These are phyloP conservation scores for Aspergillus sp. DNA, from an alignment of 2,329 filamentous ascomycete genomes.

Conservation along the genomic window DNA sequence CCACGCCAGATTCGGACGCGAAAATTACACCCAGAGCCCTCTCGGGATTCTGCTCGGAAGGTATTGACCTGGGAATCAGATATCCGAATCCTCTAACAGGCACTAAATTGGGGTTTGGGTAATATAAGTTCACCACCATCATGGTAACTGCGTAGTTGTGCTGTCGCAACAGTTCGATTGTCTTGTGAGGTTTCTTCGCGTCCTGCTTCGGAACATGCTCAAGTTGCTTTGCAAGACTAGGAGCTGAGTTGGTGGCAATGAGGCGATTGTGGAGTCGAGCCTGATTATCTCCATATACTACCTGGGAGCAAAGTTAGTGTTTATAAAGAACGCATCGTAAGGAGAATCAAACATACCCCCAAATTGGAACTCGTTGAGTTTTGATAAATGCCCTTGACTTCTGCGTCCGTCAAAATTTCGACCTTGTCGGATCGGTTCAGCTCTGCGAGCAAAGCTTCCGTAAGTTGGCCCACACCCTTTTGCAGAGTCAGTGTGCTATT, in stretches of 20 bases:
- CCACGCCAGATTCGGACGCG: constrained; percentile 70
- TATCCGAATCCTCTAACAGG: constrained; percentile 82
- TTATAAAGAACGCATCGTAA: not conserved
- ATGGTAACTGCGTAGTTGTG: constrained; percentile 73
- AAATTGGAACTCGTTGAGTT: constrained; percentile 27
- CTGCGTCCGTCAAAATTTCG: constrained; percentile 56
- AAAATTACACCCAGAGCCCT: constrained; percentile 89
- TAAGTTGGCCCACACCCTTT: constrained; percentile 67
- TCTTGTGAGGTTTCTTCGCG: constrained; percentile 21
- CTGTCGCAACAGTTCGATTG: constrained; percentile 29
- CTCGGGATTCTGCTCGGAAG: constrained; percentile 76
- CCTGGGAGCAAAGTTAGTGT: constrained; percentile 18
- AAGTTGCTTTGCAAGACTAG: constrained; percentile 33
- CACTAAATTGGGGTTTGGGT: constrained; percentile 66
- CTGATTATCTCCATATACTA: constrained; percentile 20
- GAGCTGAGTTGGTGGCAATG: constrained; percentile 38
- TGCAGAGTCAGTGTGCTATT: constrained; percentile 49
- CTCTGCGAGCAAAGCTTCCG: constrained; percentile 57
- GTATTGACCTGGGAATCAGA: constrained; percentile 77
- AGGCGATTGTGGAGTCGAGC: constrained; percentile 33
- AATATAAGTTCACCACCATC: constrained; percentile 93
- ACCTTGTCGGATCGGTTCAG: constrained; percentile 63
- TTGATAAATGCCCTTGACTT: constrained; percentile 54
- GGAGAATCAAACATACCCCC: constrained; percentile 26
- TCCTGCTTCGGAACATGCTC: constrained; percentile 12